A percentile compares a stretch with the other conserved stretches of the same genome.
These are phyloP conservation scores for Mortierella claussenii DNA, from an alignment of 192 early-diverging fungal species.

Conservation along the genomic window DNA sequence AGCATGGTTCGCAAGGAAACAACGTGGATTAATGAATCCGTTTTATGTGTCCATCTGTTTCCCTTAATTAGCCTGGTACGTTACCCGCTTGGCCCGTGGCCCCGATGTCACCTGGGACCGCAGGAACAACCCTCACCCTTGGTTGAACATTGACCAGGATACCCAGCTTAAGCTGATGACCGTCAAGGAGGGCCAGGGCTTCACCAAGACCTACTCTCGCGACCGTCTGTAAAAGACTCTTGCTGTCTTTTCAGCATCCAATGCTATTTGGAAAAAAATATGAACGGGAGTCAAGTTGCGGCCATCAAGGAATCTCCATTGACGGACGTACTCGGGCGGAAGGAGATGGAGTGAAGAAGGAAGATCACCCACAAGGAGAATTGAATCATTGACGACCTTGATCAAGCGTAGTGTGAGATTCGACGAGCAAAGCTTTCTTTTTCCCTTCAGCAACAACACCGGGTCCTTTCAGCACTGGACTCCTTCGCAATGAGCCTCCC, in stretches of 20 bases:
- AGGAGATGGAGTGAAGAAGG: neutral
- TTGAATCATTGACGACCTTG: constrained; percentile 14
- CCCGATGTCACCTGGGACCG: constrained; percentile 72
- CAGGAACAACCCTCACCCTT: constrained; percentile 62
- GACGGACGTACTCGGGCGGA: neutral
- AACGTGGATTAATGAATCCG: neutral
- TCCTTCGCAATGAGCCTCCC: neutral
- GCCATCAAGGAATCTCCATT: neutral
- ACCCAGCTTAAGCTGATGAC: constrained; percentile 68
- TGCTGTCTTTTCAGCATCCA: too few species aligned
- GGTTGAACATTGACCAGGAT: constrained; percentile 68
- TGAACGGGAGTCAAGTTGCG: too few species aligned
- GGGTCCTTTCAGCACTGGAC: neutral
- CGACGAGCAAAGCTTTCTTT: too few species aligned
- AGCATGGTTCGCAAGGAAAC: too few species aligned
- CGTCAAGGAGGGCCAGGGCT: constrained; percentile 66
- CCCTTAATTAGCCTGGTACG: constrained; percentile 54
- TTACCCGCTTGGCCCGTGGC: constrained; percentile 66
- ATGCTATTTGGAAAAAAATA: too few species aligned
- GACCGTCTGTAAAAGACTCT: constrained; percentile 56
- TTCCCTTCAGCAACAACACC: too few species aligned
- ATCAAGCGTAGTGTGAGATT: constrained; percentile 24
- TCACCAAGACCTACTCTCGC: constrained; percentile 65
- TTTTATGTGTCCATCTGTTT: neutral
- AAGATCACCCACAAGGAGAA: neutral